Evolutionary conservation across 331 rosid genomes (phyloP).

Genomic region (Telfairia occidentalis): DNA sequence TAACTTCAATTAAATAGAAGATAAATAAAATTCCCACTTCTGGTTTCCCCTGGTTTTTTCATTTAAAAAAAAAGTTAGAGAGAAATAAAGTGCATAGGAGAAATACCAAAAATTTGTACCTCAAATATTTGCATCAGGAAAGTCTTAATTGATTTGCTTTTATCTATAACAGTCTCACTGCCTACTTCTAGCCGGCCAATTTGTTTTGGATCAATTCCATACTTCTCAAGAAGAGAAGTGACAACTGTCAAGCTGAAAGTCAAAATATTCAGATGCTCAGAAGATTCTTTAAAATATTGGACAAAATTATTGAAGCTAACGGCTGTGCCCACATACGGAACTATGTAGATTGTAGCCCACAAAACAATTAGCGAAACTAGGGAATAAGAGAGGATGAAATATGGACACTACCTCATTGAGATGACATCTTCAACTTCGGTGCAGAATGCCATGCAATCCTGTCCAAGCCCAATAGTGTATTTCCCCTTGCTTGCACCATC

Average conservation of each 20-base stretch:
- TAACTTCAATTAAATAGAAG: neutral
- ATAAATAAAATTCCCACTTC: neutral
- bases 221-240: slow-evolving; percentile 74
- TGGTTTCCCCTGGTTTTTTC: neutral
- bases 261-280: slow-evolving; percentile 17
- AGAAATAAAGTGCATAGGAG: neutral
- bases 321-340: neutral
- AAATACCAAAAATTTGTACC: slow-evolving; percentile 32
- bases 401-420: slow-evolving; percentile 73
- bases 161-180: slow-evolving; percentile 97
- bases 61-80: neutral
- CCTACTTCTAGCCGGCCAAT: slow-evolving; percentile 99
- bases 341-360: neutral
- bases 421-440: slow-evolving; percentile 91
- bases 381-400: slow-evolving; percentile 8
- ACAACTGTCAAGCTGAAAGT: slow-evolving; percentile 86
- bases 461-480: slow-evolving; percentile 96
- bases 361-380: neutral
- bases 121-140: slow-evolving; percentile 96
- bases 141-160: slow-evolving; percentile 97
- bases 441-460: slow-evolving; percentile 96
- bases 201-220: slow-evolving; percentile 74
- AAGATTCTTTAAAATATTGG: slow-evolving; percentile 4
- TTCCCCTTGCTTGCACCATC: slow-evolving; percentile 96
- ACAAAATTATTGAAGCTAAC: neutral